A percentile compares a stretch with the other conserved stretches of the same genome.
These are phyloP conservation scores for Nakaseomyces delphensis DNA, from an alignment of 1,139 yeast genomes.

Conservation along the genomic window DNA sequence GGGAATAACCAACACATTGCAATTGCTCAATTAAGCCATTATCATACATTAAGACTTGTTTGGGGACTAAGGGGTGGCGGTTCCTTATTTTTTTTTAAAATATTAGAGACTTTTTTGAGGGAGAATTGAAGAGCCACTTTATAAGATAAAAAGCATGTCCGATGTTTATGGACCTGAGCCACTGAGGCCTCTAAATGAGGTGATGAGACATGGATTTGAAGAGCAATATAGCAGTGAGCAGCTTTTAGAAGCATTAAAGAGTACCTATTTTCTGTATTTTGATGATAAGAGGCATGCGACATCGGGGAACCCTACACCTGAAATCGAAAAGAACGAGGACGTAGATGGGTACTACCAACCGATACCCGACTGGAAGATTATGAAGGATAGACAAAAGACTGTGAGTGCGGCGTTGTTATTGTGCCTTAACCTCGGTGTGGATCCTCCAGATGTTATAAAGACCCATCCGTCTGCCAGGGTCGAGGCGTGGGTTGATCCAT, in stretches of 20 bases:
- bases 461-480: conserved; percentile 89
- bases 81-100: too few relatives aligned
- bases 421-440: conserved; percentile 89
- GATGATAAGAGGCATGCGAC: conserved; percentile 89
- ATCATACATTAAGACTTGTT: too few relatives aligned
- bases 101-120: too few relatives aligned
- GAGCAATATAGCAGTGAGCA: conserved; percentile 56
- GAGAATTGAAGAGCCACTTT: too few relatives aligned
- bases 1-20: too few relatives aligned
- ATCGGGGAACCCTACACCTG: conserved; percentile 74
- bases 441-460: conserved; percentile 92
- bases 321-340: conserved; percentile 39
- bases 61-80: too few relatives aligned
- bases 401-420: conserved; percentile 89
- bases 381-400: conserved; percentile 85
- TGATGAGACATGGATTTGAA: conserved; percentile 75
- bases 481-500: conserved; percentile 93
- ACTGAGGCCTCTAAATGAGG: conserved; percentile 42
- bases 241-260: conserved; percentile 55
- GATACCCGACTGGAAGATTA: conserved; percentile 81
- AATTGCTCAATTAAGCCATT: too few relatives aligned
- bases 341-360: conserved; percentile 53
- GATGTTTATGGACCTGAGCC: conserved; percentile 30
- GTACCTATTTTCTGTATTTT: conserved; percentile 67
- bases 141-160: conserved; percentile 14